A percentile compares a stretch with the other conserved stretches of the same genome.
phyloP scores from a whole-genome alignment of 2,329 filamentous ascomycete genomes.

The Pseudogymnoascus sp. region DNA sequence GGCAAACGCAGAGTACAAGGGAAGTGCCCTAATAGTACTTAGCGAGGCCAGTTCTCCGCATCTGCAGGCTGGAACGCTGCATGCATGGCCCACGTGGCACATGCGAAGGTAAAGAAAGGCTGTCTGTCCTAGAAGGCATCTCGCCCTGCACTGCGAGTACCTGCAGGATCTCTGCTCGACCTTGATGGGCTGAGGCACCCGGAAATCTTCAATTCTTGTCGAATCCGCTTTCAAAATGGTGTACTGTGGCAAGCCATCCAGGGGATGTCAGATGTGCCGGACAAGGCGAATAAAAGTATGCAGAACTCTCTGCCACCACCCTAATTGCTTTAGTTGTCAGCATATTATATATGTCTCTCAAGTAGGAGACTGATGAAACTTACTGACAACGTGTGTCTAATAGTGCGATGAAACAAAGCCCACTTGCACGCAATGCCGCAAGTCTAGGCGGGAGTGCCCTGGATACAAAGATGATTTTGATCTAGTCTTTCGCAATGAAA shows the following conservation, averaged over 20 bases:
- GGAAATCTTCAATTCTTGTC: neutral
- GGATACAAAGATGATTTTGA: conserved; percentile 67
- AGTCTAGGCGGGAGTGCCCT: conserved; percentile 55
- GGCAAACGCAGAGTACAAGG: neutral
- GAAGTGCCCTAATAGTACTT: neutral
- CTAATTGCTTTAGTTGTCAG: neutral
- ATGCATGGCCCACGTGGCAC: conserved; percentile 5
- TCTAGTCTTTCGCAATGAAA: conserved; percentile 65
- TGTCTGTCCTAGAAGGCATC: neutral
- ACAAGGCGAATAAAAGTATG: conserved; percentile 65
- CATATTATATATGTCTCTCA: neutral
- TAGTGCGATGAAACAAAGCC: conserved; percentile 62
- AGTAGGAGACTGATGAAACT: neutral
- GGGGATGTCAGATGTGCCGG: conserved; percentile 67
- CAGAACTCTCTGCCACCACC: neutral
- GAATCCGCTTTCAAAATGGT: conserved; percentile 41
- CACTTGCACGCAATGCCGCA: conserved; percentile 56
- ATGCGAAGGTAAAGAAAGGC: neutral
- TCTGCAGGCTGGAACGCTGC: neutral
- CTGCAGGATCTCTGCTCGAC: neutral
- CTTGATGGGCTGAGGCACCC: neutral
- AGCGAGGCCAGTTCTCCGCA: neutral
- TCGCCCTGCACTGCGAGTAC: neutral
- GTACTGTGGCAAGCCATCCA: conserved; percentile 57
- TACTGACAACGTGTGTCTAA: neutral